Evolutionary conservation across 176 grass and related monocot genomes (phyloP).

Genomic region (Alopecurus myosuroides): DNA sequence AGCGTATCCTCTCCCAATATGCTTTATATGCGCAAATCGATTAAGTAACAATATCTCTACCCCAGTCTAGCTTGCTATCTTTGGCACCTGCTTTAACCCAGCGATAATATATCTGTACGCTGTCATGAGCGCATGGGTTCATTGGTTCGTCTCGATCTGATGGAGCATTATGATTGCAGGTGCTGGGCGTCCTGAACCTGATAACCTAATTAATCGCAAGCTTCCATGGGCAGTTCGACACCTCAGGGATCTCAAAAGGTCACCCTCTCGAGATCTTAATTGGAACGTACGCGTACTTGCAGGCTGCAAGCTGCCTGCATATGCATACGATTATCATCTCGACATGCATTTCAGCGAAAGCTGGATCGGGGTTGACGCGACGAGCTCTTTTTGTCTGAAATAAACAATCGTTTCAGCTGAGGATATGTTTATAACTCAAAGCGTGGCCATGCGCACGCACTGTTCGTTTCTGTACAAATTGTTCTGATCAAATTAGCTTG

Average conservation of each 20-base stretch:
- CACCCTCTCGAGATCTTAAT: constrained; percentile 10
- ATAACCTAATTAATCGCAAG: constrained; percentile 26
- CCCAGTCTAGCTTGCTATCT: neutral
- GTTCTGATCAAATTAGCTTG: constrained; percentile 29
- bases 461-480: constrained; percentile 22
- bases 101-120: neutral
- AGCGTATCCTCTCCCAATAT: constrained; percentile 11
- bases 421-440: neutral
- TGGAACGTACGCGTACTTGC: constrained; percentile 5
- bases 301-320: neutral
- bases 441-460: neutral
- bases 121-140: constrained; percentile 20
- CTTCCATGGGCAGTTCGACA: neutral
- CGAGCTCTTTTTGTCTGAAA: neutral
- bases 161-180: constrained; percentile 36
- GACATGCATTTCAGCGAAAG: constrained; percentile 16
- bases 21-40: constrained; percentile 26
- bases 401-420: neutral
- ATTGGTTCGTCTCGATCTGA: constrained; percentile 24
- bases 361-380: neutral
- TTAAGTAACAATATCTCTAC: constrained; percentile 14
- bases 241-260: constrained; percentile 1
- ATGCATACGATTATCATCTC: neutral
- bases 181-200: constrained; percentile 20
- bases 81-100: constrained; percentile 20